Evolutionary conservation across 1,284 basidiomycete species (phyloP), one percentile per base, ranked within the genome.

Genomic region (Ceratobasidium sp.): DNA sequence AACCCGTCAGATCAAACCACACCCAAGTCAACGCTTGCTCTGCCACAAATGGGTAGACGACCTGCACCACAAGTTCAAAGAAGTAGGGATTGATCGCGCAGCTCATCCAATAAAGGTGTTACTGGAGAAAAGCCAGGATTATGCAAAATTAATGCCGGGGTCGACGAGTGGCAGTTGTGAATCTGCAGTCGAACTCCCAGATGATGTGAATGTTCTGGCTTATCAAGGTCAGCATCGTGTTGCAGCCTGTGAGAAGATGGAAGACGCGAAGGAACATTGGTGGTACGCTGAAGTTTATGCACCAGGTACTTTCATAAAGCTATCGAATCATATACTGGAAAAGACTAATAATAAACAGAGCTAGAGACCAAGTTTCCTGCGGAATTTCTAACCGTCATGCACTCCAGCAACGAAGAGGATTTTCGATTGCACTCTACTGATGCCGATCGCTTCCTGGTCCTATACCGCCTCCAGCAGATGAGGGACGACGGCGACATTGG

Each of bases 351-450:
- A 7, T 22, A 24, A 47, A 7, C 17, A 67, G 65, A n/a, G 5
- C 51, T 67, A 11, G 65, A 53, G 31, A 6, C n/a, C 3, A 2
- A 29, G 0, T n/a, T 44, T 27, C 65, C 65, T 22, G 65, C 50
- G 8, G 65, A 67, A 29, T 54, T 67, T 29, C 9, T 67, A 11
- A 67, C 65, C 3, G n/a, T 44, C 50, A 67, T 67, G 65, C 65
- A 67, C 31, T 44, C 54, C 33, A 17, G 33, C 14, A 67, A 67
- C 27, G 65, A 67, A 36, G 53, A 67, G 11, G 50, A 54, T 9
- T 31, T 41, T 17, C 45, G 50, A 6, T 48, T 65, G 3, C 8
- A 15, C 22, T 24, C 63, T 2, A 51, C 63, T 9, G 63, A 65
- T 36, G n/a, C 63, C 0, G 63, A 65, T 17, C 63, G 63, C 4